A percentile compares a stretch with the other conserved stretches of the same genome.
These are phyloP conservation scores for Aspergillus wentii DNA, from an alignment of 495 filamentous ascomycete genomes.

Conservation along the genomic window DNA sequence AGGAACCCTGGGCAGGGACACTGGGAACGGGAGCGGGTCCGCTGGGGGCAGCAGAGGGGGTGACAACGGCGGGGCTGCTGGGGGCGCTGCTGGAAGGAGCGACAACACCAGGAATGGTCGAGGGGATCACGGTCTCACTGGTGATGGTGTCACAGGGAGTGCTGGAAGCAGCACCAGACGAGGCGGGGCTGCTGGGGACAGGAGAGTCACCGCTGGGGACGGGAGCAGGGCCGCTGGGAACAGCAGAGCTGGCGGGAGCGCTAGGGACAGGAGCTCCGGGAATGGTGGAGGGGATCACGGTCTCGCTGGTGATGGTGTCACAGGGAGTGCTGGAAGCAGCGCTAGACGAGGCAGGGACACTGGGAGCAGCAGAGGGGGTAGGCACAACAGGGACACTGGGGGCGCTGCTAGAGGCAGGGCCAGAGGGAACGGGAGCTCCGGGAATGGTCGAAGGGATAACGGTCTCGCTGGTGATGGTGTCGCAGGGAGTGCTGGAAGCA, in stretches of 20 bases:
- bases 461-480: background rate
- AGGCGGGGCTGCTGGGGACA: slow-evolving; percentile 11
- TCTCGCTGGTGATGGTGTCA: slow-evolving; percentile 5
- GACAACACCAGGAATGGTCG: too few relatives aligned
- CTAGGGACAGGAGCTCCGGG: slow-evolving; percentile 11
- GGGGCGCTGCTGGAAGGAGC: background rate
- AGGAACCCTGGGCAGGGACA: background rate
- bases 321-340: background rate
- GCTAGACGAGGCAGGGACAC: slow-evolving; percentile 3
- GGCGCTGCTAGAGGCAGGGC: slow-evolving; percentile 1
- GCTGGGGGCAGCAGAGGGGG: background rate
- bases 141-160: background rate
- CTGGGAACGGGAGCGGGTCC: background rate
- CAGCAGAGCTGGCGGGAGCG: background rate
- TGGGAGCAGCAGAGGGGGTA: slow-evolving; percentile 4
- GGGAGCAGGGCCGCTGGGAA: slow-evolving; percentile 4
- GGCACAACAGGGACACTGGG: background rate
- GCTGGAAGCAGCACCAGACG: background rate
- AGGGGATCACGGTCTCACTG: background rate
- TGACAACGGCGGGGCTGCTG: background rate
- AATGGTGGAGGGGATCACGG: slow-evolving; percentile 3
- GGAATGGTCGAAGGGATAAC: background rate
- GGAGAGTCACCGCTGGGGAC: slow-evolving; percentile 2
- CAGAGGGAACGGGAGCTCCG: background rate
- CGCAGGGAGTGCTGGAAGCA: background rate